A percentile compares a stretch with the other conserved stretches of the same genome.
Evolutionary conservation across 1,284 basidiomycete species (phyloP).

Genomic region (Polyporus tsugae): DNA sequence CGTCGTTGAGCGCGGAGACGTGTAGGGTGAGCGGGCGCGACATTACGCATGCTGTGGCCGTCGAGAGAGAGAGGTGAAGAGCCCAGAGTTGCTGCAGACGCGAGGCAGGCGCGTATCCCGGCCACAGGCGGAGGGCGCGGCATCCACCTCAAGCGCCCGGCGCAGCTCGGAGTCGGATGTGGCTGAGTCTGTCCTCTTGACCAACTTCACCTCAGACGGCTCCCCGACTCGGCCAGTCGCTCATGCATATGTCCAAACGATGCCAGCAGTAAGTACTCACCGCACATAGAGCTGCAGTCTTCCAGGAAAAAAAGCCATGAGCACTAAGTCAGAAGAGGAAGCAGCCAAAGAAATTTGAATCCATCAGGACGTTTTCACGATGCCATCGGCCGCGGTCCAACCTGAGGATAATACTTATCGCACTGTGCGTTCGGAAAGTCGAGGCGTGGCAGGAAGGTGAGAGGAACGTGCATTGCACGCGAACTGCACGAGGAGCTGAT

Average conservation of each 20-base stretch:
- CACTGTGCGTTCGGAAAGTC: background rate
- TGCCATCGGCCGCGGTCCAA: background rate
- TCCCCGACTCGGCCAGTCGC: background rate
- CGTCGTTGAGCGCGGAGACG: conserved; percentile 75
- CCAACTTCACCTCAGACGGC: background rate
- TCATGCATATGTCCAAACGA: background rate
- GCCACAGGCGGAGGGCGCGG: conserved; percentile 24
- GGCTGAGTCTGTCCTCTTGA: conserved; percentile 14
- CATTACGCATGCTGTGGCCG: conserved; percentile 31
- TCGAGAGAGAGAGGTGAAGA: conserved; percentile 17
- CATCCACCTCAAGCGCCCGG: conserved; percentile 17
- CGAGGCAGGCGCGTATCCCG: conserved; percentile 15
- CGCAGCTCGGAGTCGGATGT: background rate
- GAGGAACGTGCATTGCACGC: conserved; percentile 5
- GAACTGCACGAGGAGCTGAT: background rate
- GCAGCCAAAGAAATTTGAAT: background rate
- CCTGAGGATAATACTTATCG: background rate
- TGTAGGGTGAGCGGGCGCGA: conserved; percentile 68
- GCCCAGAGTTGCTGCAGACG: conserved; percentile 14
- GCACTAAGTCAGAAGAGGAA: background rate
- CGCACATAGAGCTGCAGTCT: background rate
- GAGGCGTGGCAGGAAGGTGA: background rate
- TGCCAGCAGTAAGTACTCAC: background rate
- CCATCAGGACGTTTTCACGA: background rate
- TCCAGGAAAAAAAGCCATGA: too few species aligned